phyloP scores from a whole-genome alignment of 192 early-diverging fungal species.

The Jimgerdemannia lactiflua region DNA sequence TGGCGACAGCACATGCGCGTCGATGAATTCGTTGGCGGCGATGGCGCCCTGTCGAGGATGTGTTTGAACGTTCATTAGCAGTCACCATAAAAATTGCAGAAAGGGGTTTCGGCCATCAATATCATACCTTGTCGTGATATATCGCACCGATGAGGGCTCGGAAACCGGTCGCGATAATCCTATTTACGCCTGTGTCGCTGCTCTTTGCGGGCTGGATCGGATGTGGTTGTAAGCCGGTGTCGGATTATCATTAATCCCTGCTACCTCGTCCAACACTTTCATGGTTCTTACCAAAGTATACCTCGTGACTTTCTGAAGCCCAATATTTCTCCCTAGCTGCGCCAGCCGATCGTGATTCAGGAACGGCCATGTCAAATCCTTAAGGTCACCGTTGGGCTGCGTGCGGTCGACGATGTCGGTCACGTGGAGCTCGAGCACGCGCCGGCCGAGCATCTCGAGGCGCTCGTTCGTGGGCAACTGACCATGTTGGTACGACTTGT shows the following conservation, averaged over 20 bases:
- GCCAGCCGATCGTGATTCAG: background rate
- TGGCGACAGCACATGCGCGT: background rate
- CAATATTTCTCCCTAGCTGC: background rate
- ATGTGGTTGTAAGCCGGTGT: background rate
- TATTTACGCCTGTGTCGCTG: background rate
- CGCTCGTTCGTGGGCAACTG: constrained; percentile 44
- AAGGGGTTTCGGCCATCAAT: background rate
- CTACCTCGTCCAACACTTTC: background rate
- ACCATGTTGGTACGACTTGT: constrained; percentile 46
- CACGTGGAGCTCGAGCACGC: constrained; percentile 17
- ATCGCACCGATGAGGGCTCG: constrained; percentile 47
- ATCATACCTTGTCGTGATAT: constrained; percentile 43
- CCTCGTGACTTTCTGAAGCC: background rate
- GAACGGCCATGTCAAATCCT: background rate
- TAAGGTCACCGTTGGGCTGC: background rate
- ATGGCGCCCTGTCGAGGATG: background rate
- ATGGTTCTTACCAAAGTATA: background rate
- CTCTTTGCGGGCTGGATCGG: background rate
- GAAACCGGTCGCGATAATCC: constrained; percentile 19
- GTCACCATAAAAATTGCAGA: background rate
- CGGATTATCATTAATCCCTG: background rate
- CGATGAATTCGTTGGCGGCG: background rate
- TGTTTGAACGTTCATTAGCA: background rate
- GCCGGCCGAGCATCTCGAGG: constrained; percentile 23
- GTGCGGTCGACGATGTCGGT: background rate